Evolutionary conservation across 2,329 filamentous ascomycete genomes (phyloP).

Genomic region (Colletotrichum tropicicola): DNA sequence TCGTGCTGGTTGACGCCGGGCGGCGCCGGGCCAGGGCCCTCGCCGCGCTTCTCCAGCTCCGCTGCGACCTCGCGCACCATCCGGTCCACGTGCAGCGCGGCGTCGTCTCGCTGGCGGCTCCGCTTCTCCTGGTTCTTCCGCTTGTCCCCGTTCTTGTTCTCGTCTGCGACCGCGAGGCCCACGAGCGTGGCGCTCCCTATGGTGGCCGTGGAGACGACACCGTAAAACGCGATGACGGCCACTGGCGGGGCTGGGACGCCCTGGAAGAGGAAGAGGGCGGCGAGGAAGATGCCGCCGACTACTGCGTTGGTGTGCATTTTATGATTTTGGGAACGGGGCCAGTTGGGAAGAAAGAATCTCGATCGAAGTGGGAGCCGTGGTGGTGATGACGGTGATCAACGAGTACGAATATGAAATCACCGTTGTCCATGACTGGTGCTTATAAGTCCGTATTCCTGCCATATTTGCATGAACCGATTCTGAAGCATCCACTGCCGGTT

Average conservation of each 20-base stretch:
- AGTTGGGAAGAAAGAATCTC: not conserved
- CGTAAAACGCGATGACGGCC: too few relatives aligned
- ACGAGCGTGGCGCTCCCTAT: too few relatives aligned
- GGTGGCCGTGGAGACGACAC: too few relatives aligned
- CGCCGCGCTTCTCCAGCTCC: not conserved
- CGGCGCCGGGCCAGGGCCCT: not conserved
- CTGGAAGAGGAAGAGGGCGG: not conserved
- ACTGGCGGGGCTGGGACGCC: not conserved
- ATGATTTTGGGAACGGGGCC: not conserved
- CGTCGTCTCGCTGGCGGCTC: not conserved
- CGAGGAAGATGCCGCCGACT: not conserved
- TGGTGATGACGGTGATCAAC: too few relatives aligned
- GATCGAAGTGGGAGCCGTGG: too few relatives aligned
- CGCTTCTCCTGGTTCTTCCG: not conserved
- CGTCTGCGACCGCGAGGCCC: too few relatives aligned
- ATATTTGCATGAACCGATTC: too few relatives aligned
- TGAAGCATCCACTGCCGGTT: too few relatives aligned
- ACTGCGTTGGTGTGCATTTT: not conserved
- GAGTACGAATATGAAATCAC: too few relatives aligned
- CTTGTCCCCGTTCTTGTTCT: too few relatives aligned
- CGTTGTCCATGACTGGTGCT: too few relatives aligned
- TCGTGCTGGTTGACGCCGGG: not conserved
- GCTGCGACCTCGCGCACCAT: not conserved
- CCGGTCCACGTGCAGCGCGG: not conserved
- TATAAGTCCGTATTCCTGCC: too few relatives aligned